These are phyloP conservation scores for Lachancea lanzarotensis DNA, from an alignment of 805 yeast genomes.

Conservation along the genomic window DNA sequence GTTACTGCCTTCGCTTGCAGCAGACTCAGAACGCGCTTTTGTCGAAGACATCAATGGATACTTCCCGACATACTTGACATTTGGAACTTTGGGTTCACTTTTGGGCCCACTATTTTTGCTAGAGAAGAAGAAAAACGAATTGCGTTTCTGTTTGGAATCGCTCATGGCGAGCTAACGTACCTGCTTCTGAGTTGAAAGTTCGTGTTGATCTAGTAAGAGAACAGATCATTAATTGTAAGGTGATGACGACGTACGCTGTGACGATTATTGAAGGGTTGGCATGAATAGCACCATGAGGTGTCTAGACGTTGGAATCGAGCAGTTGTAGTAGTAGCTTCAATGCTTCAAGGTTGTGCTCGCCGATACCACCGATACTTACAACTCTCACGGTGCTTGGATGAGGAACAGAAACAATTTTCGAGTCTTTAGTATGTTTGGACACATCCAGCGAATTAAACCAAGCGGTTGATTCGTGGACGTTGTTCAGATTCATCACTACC, in stretches of 20 bases:
- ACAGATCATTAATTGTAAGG: background rate
- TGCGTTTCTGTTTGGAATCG: slow-evolving; percentile 8
- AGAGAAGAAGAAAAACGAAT: slow-evolving; percentile 12
- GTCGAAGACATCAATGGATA: slow-evolving; percentile 6
- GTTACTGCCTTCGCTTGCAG: background rate
- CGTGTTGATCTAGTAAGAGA: background rate
- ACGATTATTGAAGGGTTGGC: background rate
- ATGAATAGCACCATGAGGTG: background rate
- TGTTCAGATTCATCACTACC: slow-evolving; percentile 28
- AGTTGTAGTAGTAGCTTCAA: slow-evolving; percentile 16
- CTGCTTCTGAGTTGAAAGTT: too few relatives aligned
- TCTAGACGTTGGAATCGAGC: background rate
- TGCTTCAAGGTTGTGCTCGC: slow-evolving; percentile 28
- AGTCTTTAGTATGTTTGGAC: slow-evolving; percentile 13
- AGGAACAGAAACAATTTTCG: slow-evolving; percentile 19
- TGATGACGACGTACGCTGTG: background rate
- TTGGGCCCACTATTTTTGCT: slow-evolving; percentile 4
- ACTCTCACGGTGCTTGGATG: slow-evolving; percentile 30
- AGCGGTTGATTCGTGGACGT: slow-evolving; percentile 29
- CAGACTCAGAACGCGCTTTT: background rate
- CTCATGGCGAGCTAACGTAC: background rate
- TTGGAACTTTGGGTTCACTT: background rate
- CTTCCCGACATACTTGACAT: slow-evolving; percentile 2
- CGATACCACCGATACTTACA: slow-evolving; percentile 30
- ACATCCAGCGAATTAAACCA: slow-evolving; percentile 28